A percentile compares a stretch with the other conserved stretches of the same genome.
phyloP scores from a whole-genome alignment of 208 protist genomes.

The Trypanosoma conorhini region DNA sequence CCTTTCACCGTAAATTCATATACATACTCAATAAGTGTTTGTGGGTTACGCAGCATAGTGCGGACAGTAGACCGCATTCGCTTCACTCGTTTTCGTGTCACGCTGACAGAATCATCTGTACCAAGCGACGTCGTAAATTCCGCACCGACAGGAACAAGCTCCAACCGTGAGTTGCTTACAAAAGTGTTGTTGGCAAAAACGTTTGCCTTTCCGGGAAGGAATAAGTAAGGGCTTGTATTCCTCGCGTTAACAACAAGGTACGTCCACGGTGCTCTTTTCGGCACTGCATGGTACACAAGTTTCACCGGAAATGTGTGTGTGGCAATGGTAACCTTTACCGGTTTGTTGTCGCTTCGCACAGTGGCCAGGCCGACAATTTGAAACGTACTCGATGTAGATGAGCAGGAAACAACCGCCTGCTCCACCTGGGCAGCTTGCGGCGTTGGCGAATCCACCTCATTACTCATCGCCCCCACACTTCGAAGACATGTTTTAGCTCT shows the following conservation, averaged over 20 bases:
- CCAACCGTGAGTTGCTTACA: constrained; percentile 42
- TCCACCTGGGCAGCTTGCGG: constrained; percentile 15
- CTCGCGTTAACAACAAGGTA: constrained; percentile 42
- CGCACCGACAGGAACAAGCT: constrained; percentile 38
- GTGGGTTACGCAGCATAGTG: constrained; percentile 6
- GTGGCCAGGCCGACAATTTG: constrained; percentile 40
- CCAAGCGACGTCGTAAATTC: constrained; percentile 55
- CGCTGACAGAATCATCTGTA: constrained; percentile 39
- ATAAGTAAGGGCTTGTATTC: constrained; percentile 48
- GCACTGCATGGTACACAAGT: constrained; percentile 39
- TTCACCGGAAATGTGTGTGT: constrained; percentile 35
- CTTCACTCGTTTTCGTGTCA: constrained; percentile 31
- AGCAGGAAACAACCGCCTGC: constrained; percentile 24
- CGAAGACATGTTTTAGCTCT: background rate
- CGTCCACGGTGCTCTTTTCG: constrained; percentile 34
- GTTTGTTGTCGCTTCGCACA: constrained; percentile 47
- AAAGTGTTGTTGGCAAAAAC: constrained; percentile 54
- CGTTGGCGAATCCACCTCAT: background rate
- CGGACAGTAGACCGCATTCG: constrained; percentile 6
- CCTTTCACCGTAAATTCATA: constrained; percentile 31
- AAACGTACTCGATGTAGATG: constrained; percentile 39
- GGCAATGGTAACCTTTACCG: constrained; percentile 46
- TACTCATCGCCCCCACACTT: background rate
- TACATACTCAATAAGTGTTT: constrained; percentile 12
- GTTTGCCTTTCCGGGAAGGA: constrained; percentile 49